Conservation (phyloP, 257 asterid genomes). For the Solanum neorickii region DNA sequence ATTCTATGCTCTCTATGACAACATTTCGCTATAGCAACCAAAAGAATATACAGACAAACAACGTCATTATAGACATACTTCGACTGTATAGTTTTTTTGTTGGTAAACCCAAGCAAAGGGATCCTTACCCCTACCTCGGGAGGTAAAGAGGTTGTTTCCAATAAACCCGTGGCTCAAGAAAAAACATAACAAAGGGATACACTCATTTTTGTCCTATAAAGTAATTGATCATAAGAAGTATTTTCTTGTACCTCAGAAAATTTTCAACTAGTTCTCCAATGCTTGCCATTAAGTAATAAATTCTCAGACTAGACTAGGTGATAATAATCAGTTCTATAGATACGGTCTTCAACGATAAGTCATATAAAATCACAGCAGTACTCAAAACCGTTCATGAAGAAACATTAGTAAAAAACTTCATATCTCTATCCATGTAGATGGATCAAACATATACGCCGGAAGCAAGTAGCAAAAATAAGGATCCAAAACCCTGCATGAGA, state of each 20-base stretch:
- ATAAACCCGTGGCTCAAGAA: not conserved
- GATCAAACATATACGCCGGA: constrained; percentile 87
- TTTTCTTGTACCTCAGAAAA: not conserved
- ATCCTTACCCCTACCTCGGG: not conserved
- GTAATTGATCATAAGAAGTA: not conserved
- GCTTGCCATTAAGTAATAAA: not conserved
- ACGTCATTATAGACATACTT: not conserved
- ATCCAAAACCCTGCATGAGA: constrained; percentile 81
- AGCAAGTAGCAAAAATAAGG: constrained; percentile 87
- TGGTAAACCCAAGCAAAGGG: not conserved
- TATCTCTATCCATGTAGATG: not conserved
- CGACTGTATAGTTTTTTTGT: not conserved
- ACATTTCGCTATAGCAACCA: not conserved
- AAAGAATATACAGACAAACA: not conserved
- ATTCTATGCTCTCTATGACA: not conserved
- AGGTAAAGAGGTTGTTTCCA: not conserved
- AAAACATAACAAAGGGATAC: not conserved
- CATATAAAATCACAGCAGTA: not conserved
- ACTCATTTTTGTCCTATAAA: not conserved
- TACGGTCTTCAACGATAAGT: not conserved
- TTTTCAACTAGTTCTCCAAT: not conserved
- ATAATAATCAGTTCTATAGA: not conserved
- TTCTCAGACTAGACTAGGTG: not conserved
- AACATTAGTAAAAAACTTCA: not conserved
- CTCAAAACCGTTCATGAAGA: not conserved